Percentiles rank a stretch among this genome's conserved stretches.
phyloP scores from a whole-genome alignment of 176 grass and related monocot species.

The Oryza longistaminata region DNA sequence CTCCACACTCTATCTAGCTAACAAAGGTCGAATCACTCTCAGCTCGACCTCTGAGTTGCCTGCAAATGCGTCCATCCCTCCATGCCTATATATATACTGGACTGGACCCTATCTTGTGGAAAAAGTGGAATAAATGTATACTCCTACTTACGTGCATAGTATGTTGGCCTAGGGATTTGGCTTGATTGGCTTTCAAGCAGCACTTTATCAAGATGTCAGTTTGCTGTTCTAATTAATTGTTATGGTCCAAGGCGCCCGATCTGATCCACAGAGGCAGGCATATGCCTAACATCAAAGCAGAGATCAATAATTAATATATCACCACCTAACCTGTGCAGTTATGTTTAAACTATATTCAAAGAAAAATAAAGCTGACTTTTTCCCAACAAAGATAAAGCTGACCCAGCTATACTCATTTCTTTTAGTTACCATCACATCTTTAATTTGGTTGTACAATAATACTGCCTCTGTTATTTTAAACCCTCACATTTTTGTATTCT shows the following conservation, averaged over 20 bases:
- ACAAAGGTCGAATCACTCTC: neutral
- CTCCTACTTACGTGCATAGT: neutral
- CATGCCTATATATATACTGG: neutral
- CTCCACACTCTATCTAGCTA: neutral
- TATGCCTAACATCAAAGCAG: neutral
- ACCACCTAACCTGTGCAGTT: neutral
- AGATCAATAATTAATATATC: neutral
- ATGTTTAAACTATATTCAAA: neutral
- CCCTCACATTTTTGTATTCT: neutral
- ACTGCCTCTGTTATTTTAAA: neutral
- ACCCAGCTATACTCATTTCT: neutral
- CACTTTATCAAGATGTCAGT: neutral
- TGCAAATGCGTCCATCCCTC: neutral
- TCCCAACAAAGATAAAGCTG: neutral
- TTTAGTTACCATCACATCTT: neutral
- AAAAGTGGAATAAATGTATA: neutral
- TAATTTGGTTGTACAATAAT: neutral
- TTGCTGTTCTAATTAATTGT: neutral
- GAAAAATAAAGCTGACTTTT: neutral
- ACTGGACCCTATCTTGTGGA: neutral
- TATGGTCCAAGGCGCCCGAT: neutral
- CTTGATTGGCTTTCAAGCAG: neutral
- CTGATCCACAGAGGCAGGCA: neutral
- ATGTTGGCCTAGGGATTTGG: neutral
- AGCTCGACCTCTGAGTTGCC: neutral